Conservation (phyloP, 495 filamentous ascomycete genomes). For the Neurospora intermedia region DNA sequence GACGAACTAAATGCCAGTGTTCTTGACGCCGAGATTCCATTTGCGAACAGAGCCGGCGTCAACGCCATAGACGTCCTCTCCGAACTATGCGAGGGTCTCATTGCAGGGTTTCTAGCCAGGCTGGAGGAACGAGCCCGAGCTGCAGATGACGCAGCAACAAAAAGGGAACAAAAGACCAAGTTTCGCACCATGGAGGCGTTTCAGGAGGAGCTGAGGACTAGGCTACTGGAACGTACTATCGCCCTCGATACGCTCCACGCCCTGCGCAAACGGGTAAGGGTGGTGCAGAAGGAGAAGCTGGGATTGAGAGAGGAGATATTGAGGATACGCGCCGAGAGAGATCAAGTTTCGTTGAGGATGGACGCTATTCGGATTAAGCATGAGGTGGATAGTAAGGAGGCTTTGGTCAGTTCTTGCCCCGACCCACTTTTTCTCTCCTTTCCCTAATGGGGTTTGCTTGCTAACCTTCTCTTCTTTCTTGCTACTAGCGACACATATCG, state of each 20-base stretch:
- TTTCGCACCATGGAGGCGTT: constrained; percentile 57
- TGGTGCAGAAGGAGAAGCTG: constrained; percentile 53
- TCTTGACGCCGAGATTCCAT: constrained; percentile 36
- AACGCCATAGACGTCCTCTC: constrained; percentile 59
- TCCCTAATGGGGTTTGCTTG: not conserved
- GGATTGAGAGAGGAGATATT: constrained; percentile 54
- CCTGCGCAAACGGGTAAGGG: constrained; percentile 50
- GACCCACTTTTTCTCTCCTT: not conserved
- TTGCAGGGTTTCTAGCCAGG: constrained; percentile 41
- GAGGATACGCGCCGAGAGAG: constrained; percentile 50
- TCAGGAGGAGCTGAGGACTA: constrained; percentile 52
- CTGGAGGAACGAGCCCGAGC: constrained; percentile 27
- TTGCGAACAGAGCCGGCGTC: constrained; percentile 49
- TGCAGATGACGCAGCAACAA: constrained; percentile 29
- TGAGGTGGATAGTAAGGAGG: constrained; percentile 35
- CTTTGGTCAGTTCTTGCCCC: constrained; percentile 25
- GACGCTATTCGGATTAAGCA: constrained; percentile 57
- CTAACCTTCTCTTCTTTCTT: constrained; percentile 8
- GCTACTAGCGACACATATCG: constrained; percentile 31
- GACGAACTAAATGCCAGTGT: constrained; percentile 21
- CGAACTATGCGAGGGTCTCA: constrained; percentile 59
- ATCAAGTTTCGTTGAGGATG: constrained; percentile 56
- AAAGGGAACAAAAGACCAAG: constrained; percentile 49
- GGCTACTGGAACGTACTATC: constrained; percentile 48
- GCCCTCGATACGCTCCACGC: constrained; percentile 55